Base-by-base conservation (phyloP, 208 protist species). In the Crithidia bombi region DNA sequence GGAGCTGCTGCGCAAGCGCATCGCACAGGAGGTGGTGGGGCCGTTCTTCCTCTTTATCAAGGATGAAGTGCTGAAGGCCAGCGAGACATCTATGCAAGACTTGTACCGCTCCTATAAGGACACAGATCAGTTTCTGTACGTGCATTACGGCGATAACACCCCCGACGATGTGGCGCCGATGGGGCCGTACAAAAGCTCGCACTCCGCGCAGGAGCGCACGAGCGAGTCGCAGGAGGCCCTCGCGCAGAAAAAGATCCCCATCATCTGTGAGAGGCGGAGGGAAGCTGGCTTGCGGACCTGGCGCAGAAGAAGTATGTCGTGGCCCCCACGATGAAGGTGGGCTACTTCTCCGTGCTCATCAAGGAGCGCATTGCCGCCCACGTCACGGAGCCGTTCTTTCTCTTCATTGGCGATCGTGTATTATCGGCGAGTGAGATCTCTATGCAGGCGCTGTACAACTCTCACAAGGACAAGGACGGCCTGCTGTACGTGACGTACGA, bases 391-490 rank as follows among this genome's bases (percentile, higher is more conserved):
- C 70, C 54, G 23, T 57, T 76, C 5, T 76, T 43, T 39, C 55
- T 76, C 44, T 76, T 64, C 63, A 39, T 76, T 47, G 70, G 56
- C 26, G 51, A 61, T 25, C 32, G 28, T 17, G 68, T 49, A 21
- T 56, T 63, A 44, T 89, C 21, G 78, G 93, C 70, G 38, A 55
- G n/a, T 28, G 35, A 46, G 36, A 61, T 69, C 12, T 21, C 52
- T 28, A 69, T 69, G 64, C 41, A 43, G 46, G 36, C 58, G 28
- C 64, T 97, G 3, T 97, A 97, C 73, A 70, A 88, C 11, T 59
- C 89, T 35, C 82, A 96, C 65, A 88, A 92, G 65, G 91, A 96
- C 35, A 81, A 92, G 54, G 95, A 98, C 65, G 93, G 91, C 10
- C 96, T 97, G 62, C 57, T 93, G 2, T 93, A 93, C 62, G 75